A percentile compares a stretch with the other conserved stretches of the same genome.
Conservation (phyloP, 805 yeast species). For the Jamesozyma jinghongensis region DNA sequence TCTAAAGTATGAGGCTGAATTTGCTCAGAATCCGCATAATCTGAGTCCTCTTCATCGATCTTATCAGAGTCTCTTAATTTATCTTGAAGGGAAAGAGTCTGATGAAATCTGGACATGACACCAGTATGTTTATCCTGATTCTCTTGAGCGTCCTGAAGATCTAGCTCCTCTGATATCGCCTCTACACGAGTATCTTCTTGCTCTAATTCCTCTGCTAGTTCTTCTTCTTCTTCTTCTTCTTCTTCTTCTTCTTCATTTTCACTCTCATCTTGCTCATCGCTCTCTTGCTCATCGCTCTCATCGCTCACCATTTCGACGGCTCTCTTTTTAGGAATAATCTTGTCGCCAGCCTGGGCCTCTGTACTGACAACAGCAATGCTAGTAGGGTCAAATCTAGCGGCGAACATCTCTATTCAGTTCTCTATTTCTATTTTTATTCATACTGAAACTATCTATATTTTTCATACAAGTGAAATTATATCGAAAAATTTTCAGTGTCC, state of each 20-base stretch:
- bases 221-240: conserved; percentile 3
- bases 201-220: not conserved
- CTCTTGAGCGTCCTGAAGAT: conserved; percentile 1
- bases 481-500: too few species aligned
- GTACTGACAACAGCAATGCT: conserved; percentile 9
- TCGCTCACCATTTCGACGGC: conserved; percentile 5
- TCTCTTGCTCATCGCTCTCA: conserved; percentile 13
- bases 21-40: conserved; percentile 15
- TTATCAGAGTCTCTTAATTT: conserved; percentile 13
- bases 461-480: too few species aligned
- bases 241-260: conserved; percentile 10
- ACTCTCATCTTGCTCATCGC: conserved; percentile 2
- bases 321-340: conserved; percentile 22
- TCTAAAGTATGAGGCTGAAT: conserved; percentile 36
- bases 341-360: conserved; percentile 2
- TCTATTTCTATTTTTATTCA: too few species aligned
- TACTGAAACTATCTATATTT: too few species aligned
- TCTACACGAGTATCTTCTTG: not conserved
- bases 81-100: conserved; percentile 32
- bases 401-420: conserved; percentile 41
- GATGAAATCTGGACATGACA: conserved; percentile 45
- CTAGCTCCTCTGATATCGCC: not conserved
- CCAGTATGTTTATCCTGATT: conserved; percentile 36
- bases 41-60: conserved; percentile 13
- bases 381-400: conserved; percentile 53